Evolutionary conservation across 139 green algal genomes (phyloP).

Genomic region (Picochlorum sp.): DNA sequence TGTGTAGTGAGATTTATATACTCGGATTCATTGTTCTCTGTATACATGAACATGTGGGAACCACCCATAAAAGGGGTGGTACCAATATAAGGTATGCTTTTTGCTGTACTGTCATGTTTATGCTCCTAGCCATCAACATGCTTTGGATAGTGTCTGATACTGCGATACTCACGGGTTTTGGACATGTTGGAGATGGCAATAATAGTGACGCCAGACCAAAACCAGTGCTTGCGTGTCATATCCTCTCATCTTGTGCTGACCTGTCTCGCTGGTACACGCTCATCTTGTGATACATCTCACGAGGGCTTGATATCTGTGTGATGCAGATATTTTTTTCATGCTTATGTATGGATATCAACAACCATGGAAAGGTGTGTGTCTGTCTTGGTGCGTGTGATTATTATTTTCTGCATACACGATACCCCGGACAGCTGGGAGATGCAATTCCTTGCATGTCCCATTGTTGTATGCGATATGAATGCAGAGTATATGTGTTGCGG

Average conservation of each 20-base stretch:
- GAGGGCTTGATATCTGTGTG: neutral
- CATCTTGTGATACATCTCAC: neutral
- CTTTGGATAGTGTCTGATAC: conserved; percentile 5
- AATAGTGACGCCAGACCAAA: conserved; percentile 22
- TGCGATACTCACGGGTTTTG: conserved; percentile 8
- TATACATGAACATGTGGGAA: too few relatives aligned
- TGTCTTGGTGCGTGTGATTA: neutral
- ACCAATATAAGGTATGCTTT: too few relatives aligned
- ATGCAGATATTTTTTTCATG: neutral
- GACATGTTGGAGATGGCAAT: conserved; percentile 31
- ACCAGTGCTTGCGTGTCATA: conserved; percentile 25
- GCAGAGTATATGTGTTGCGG: conserved; percentile 24
- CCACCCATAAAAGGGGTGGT: too few relatives aligned
- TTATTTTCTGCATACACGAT: conserved; percentile 11
- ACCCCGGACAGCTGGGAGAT: conserved; percentile 35
- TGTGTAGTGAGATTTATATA: too few relatives aligned
- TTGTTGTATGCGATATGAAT: conserved; percentile 32
- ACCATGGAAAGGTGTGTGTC: too few relatives aligned
- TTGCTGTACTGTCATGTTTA: neutral
- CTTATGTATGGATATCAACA: too few relatives aligned
- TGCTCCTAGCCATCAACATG: neutral
- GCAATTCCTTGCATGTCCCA: conserved; percentile 34
- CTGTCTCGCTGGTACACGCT: conserved; percentile 39
- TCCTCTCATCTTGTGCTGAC: conserved; percentile 25
- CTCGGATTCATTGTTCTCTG: too few relatives aligned